Percentiles rank a stretch among this genome's conserved stretches.
Evolutionary conservation across 177 flowering plant genomes (phyloP).

Genomic region (Vitis hybrid): DNA sequence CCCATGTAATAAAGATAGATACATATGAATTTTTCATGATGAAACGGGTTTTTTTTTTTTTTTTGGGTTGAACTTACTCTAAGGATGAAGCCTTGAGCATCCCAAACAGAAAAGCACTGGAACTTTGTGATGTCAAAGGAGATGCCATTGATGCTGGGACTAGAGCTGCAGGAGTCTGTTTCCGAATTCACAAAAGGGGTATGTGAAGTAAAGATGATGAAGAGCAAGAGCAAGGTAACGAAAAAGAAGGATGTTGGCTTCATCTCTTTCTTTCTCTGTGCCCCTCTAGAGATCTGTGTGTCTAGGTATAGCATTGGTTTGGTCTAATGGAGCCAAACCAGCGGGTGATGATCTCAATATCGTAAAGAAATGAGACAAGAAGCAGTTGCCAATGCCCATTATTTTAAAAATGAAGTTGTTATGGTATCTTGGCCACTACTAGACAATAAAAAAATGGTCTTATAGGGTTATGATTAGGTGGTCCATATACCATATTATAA

Average conservation of each 20-base stretch:
- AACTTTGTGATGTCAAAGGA: conserved; percentile 34
- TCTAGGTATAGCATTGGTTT: no score
- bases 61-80: conserved; percentile 30
- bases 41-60: background rate
- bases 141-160: conserved; percentile 23
- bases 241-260: conserved; percentile 1
- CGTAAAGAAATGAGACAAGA: no score
- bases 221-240: background rate
- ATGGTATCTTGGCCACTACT: no score
- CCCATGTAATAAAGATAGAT: background rate
- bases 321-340: no score
- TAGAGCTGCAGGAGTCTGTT: conserved; percentile 44
- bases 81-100: conserved; percentile 32
- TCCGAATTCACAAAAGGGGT: conserved; percentile 29
- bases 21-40: background rate
- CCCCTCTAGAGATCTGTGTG: no score
- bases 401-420: no score
- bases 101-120: conserved; percentile 40
- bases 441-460: no score
- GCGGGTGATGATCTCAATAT: no score
- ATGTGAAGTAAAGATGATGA: conserved; percentile 14
- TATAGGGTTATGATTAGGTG: no score
- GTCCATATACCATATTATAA: no score
- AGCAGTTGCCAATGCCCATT: no score
- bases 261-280: conserved; percentile 20